phyloP scores from a whole-genome alignment of 2,329 filamentous ascomycete genomes.

The Talaromyces sp. region DNA sequence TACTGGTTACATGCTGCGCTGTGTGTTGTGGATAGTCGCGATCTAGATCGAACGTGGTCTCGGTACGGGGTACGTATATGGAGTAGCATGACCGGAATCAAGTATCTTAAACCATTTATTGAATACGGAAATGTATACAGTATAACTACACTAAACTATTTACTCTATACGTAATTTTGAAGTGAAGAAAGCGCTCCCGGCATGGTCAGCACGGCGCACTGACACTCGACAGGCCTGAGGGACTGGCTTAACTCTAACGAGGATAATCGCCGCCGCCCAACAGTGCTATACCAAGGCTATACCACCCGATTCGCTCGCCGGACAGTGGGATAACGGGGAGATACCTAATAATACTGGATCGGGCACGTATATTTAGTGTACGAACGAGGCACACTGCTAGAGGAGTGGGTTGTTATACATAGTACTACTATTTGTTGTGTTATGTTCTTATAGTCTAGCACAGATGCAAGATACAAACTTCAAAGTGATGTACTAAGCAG shows the following conservation, averaged over 20 bases:
- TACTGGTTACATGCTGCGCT: background rate
- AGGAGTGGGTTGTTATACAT: too few species aligned
- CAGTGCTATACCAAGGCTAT: background rate
- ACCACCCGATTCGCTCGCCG: background rate
- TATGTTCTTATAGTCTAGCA: too few species aligned
- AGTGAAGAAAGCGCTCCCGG: background rate
- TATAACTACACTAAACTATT: too few species aligned
- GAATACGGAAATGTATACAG: background rate
- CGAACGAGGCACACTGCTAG: too few species aligned
- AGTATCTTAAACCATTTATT: background rate
- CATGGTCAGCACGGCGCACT: background rate
- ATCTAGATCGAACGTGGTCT: too few species aligned
- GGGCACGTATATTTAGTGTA: too few species aligned
- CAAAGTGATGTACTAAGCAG: background rate
- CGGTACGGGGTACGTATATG: too few species aligned
- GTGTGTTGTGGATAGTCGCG: too few species aligned
- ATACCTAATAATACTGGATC: background rate
- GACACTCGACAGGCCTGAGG: background rate
- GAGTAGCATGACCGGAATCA: background rate
- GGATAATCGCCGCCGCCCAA: background rate
- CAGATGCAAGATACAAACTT: background rate
- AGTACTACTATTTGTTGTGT: too few species aligned
- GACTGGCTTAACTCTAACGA: background rate
- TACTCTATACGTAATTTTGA: too few species aligned
- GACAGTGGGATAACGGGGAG: background rate